Evolutionary conservation across 2,329 filamentous ascomycete genomes (phyloP).

Genomic region (Lachnellula suecica): DNA sequence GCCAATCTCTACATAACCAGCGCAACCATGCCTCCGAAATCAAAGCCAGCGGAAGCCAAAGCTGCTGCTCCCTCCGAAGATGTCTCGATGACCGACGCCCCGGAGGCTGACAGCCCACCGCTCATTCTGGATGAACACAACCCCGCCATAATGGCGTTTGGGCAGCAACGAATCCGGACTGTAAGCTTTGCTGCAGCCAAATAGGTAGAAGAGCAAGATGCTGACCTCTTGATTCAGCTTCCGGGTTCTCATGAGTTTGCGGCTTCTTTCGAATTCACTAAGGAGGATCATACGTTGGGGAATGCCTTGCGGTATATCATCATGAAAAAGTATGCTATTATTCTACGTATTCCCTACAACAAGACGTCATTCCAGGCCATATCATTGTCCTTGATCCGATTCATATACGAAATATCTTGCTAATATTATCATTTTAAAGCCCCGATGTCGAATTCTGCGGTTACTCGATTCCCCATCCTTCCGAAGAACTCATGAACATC

Average conservation of each 20-base stretch:
- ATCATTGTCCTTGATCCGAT: neutral
- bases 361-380: neutral
- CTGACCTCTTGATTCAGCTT: slow-evolving; percentile 54
- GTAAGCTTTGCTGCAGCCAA: slow-evolving; percentile 18
- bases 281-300: slow-evolving; percentile 92
- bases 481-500: slow-evolving; percentile 94
- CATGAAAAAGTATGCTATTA: slow-evolving; percentile 84
- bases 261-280: slow-evolving; percentile 91
- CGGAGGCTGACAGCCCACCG: slow-evolving; percentile 1
- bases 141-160: slow-evolving; percentile 13
- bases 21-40: slow-evolving; percentile 21
- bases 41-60: slow-evolving; percentile 15
- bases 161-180: slow-evolving; percentile 29
- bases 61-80: slow-evolving; percentile 11
- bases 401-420: neutral
- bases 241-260: slow-evolving; percentile 83
- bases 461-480: slow-evolving; percentile 96
- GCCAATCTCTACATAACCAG: neutral
- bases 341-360: neutral
- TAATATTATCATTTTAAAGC: slow-evolving; percentile 45
- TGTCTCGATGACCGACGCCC: slow-evolving; percentile 27
- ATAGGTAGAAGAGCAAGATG: neutral
- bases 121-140: slow-evolving; percentile 12
- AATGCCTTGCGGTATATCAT: slow-evolving; percentile 94
- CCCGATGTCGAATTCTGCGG: slow-evolving; percentile 97